Evolutionary conservation across 176 grass and related monocot species (phyloP).

Genomic region (Cenchrus fungigraminus): DNA sequence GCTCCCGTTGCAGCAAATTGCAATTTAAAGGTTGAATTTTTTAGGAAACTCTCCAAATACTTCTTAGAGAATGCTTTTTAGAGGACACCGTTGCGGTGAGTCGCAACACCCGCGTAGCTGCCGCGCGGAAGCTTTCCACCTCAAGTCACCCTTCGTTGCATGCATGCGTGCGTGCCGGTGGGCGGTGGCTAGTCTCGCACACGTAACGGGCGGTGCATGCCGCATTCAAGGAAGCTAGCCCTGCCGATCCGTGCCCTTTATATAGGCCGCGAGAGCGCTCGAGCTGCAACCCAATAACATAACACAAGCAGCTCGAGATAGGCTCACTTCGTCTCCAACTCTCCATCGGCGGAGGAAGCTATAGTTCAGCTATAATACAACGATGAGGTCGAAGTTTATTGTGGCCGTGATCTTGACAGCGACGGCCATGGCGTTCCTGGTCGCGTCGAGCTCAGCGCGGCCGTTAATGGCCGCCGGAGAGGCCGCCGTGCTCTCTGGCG

Average conservation of each 20-base stretch:
- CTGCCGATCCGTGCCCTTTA: slow-evolving; percentile 1
- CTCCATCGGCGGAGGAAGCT: too few relatives aligned
- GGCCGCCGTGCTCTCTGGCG: background rate
- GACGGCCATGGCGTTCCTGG: slow-evolving; percentile 8
- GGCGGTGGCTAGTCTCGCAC: slow-evolving; percentile 20
- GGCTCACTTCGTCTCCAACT: too few relatives aligned
- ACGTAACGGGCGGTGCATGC: slow-evolving; percentile 17
- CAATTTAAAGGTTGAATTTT: too few relatives aligned
- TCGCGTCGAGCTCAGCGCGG: slow-evolving; percentile 37
- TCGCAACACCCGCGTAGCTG: slow-evolving; percentile 10
- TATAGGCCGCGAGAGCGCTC: background rate
- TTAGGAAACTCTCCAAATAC: too few relatives aligned
- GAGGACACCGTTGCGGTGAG: too few relatives aligned
- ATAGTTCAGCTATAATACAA: background rate
- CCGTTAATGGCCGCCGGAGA: background rate
- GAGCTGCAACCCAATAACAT: background rate
- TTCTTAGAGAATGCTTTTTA: too few relatives aligned
- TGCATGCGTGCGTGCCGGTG: background rate
- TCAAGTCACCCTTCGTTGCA: background rate
- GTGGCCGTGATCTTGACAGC: background rate
- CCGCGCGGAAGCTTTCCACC: background rate
- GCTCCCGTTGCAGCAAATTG: too few relatives aligned
- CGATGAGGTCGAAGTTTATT: background rate
- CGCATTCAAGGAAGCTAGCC: background rate
- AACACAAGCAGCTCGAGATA: background rate